phyloP scores from a whole-genome alignment of 257 asterid genomes.

The Solanum clarkiae region DNA sequence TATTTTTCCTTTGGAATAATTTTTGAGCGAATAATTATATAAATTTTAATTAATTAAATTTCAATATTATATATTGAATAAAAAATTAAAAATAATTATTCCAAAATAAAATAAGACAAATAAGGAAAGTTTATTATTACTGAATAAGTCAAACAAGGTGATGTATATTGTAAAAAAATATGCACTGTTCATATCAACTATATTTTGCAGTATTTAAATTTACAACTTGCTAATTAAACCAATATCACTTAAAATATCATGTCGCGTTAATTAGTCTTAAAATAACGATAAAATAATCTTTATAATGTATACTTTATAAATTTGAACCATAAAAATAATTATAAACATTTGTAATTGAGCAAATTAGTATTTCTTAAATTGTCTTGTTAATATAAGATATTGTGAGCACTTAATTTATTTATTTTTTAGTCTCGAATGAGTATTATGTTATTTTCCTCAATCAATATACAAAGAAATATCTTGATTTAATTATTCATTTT shows the following conservation, averaged over 20 bases:
- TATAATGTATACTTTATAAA: background rate
- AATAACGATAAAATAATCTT: background rate
- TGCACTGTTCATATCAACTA: background rate
- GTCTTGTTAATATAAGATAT: too few species aligned
- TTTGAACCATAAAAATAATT: background rate
- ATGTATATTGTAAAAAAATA: background rate
- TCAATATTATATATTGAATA: background rate
- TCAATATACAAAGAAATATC: background rate
- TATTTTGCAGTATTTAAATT: background rate
- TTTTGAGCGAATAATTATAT: too few species aligned
- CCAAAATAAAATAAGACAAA: background rate
- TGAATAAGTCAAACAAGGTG: background rate
- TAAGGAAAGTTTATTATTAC: background rate
- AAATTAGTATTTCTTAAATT: background rate
- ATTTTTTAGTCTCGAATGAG: too few species aligned
- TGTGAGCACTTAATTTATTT: too few species aligned
- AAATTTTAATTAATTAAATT: too few species aligned
- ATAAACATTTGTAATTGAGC: background rate
- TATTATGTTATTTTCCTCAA: background rate
- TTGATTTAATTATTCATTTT: background rate
- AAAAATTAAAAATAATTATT: background rate
- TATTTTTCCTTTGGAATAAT: too few species aligned
- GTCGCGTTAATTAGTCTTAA: background rate
- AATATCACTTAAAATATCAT: background rate
- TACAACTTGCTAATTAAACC: background rate